Conservation (phyloP, 805 yeast genomes). For the Pachysolen tannophilus region DNA sequence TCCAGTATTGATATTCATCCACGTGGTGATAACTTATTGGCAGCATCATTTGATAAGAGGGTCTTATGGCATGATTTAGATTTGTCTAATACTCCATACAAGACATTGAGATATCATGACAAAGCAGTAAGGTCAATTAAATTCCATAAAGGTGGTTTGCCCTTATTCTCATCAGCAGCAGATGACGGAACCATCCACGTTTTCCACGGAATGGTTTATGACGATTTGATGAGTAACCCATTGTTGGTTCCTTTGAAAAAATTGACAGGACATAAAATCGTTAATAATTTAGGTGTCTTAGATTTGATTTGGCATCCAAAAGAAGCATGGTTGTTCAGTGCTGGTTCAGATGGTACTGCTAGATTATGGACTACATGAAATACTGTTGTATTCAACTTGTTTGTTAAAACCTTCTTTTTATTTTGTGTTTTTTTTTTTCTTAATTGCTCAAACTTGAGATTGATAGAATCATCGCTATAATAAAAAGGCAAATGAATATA, state of each 20-base stretch:
- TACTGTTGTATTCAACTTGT: not conserved
- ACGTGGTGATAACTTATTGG: constrained; percentile 77
- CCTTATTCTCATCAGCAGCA: constrained; percentile 88
- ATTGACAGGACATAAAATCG: constrained; percentile 79
- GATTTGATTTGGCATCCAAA: constrained; percentile 92
- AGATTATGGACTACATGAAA: constrained; percentile 85
- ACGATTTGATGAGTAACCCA: constrained; percentile 92
- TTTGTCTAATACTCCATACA: constrained; percentile 81
- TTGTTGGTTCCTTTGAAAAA: constrained; percentile 93
- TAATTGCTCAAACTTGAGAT: not conserved
- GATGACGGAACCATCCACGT: constrained; percentile 93
- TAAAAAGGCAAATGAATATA: no score
- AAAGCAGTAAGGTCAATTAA: constrained; percentile 85
- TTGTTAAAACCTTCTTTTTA: not conserved
- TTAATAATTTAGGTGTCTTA: constrained; percentile 78
- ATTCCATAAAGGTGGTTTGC: constrained; percentile 80
- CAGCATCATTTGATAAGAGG: constrained; percentile 89
- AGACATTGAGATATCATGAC: constrained; percentile 90
- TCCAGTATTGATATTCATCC: constrained; percentile 91
- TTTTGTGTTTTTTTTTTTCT: no score
- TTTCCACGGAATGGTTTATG: constrained; percentile 95
- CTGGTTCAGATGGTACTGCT: constrained; percentile 96
- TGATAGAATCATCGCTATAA: no score
- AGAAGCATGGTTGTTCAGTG: constrained; percentile 96
- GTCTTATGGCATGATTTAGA: constrained; percentile 98